Evolutionary conservation across 192 early-diverging fungal species (phyloP).

Genomic region (Entophlyctis luteolus): DNA sequence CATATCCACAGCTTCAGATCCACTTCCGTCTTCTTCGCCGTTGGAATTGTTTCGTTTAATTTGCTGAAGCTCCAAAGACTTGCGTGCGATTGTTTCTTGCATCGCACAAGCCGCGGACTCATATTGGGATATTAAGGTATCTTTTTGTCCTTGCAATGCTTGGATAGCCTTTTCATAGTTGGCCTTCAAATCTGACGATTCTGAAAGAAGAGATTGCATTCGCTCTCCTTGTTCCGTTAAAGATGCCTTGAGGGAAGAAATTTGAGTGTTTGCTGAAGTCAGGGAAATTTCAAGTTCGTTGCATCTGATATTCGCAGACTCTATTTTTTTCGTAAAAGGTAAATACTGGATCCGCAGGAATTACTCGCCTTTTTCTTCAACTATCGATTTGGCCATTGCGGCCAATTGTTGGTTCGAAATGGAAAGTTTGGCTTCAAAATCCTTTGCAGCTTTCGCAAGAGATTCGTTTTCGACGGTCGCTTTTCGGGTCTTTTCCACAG

Average conservation of each 20-base stretch:
- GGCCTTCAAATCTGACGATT: neutral
- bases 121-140: slow-evolving; percentile 1
- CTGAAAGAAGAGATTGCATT: neutral
- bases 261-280: neutral
- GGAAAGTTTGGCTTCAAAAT: neutral
- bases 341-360: too few relatives aligned
- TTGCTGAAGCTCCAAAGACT: slow-evolving; percentile 11
- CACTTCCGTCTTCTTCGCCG: neutral
- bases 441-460: neutral
- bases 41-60: slow-evolving; percentile 3
- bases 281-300: neutral
- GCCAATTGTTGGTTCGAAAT: neutral
- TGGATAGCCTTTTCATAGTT: neutral
- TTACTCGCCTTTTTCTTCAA: neutral
- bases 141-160: slow-evolving; percentile 5
- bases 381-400: neutral
- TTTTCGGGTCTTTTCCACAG: neutral
- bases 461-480: neutral
- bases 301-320: neutral
- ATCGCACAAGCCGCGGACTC: neutral
- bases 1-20: neutral
- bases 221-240: neutral
- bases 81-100: slow-evolving; percentile 20
- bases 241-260: neutral
- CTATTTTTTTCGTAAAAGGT: neutral